phyloP scores from a whole-genome alignment of 495 filamentous ascomycete species.

The Echria macrotheca region DNA sequence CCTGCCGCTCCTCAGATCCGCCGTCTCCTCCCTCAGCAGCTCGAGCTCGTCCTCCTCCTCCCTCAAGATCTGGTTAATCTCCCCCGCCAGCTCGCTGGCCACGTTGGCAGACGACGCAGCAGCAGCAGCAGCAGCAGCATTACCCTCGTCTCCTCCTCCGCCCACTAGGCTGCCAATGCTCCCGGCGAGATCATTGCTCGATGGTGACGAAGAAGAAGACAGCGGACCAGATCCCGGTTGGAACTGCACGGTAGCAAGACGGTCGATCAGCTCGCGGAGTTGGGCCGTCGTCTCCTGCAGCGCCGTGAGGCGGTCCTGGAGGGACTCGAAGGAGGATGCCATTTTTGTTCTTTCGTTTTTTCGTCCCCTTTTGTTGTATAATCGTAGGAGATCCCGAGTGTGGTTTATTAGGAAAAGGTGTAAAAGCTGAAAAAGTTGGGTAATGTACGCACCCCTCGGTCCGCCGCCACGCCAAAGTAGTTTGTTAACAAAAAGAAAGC shows the following conservation, averaged over 20 bases:
- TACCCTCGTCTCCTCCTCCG: slow-evolving; percentile 38
- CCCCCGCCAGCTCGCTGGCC: slow-evolving; percentile 68
- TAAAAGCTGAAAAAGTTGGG: no score
- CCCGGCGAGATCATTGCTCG: no score
- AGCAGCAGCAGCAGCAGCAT: no score
- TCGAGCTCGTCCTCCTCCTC: slow-evolving; percentile 86
- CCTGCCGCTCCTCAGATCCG: slow-evolving; percentile 50
- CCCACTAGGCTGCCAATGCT: slow-evolving; percentile 14
- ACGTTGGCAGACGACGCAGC: slow-evolving; percentile 44
- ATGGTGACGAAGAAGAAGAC: background rate
- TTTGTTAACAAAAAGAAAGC: background rate
- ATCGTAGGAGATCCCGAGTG: no score
- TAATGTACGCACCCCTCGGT: no score
- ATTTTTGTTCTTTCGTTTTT: slow-evolving; percentile 31
- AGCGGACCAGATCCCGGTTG: slow-evolving; percentile 53
- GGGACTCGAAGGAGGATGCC: slow-evolving; percentile 47
- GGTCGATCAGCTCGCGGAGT: slow-evolving; percentile 67
- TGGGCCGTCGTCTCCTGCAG: slow-evolving; percentile 64
- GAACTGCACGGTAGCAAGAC: slow-evolving; percentile 64
- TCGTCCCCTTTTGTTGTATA: no score
- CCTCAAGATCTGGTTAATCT: slow-evolving; percentile 77
- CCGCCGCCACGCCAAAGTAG: background rate
- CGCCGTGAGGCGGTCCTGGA: slow-evolving; percentile 61
- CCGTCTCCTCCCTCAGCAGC: slow-evolving; percentile 69
- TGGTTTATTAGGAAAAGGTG: no score